Evolutionary conservation across 192 early-diverging fungal species (phyloP).

Genomic region (Phycomyces blakesleeanus): DNA sequence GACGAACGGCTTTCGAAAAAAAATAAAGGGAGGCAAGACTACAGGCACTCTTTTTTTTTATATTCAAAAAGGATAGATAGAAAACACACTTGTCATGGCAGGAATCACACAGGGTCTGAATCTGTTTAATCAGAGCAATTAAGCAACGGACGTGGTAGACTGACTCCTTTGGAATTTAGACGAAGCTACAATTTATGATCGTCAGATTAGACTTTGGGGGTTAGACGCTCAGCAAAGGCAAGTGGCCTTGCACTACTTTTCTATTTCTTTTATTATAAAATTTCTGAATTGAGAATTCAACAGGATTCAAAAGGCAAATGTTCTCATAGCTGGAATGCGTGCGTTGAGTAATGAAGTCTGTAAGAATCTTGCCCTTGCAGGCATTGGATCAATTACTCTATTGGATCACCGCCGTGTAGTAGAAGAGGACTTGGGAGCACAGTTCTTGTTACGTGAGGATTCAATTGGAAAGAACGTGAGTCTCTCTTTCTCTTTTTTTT

Average conservation of each 20-base stretch:
- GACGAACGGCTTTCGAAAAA: too few relatives aligned
- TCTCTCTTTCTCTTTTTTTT: slow-evolving; percentile 15
- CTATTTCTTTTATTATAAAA: slow-evolving; percentile 11
- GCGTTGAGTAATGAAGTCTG: slow-evolving; percentile 79
- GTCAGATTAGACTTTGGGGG: slow-evolving; percentile 97
- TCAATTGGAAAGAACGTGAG: slow-evolving; percentile 75
- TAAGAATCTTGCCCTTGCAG: slow-evolving; percentile 92
- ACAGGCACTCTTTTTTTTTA: neutral
- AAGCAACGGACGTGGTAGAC: neutral
- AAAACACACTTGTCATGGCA: neutral
- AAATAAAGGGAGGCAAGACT: too few relatives aligned
- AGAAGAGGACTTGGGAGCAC: slow-evolving; percentile 65
- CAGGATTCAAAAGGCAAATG: slow-evolving; percentile 76
- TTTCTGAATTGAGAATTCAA: neutral
- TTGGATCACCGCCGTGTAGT: slow-evolving; percentile 57
- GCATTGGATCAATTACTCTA: slow-evolving; percentile 73
- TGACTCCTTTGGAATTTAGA: slow-evolving; percentile 41
- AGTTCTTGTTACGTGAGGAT: slow-evolving; percentile 61
- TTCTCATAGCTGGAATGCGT: slow-evolving; percentile 70
- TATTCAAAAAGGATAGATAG: neutral
- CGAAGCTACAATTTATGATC: slow-evolving; percentile 91
- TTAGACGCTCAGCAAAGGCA: slow-evolving; percentile 85
- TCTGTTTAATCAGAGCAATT: neutral
- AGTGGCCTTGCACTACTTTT: neutral
- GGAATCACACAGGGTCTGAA: neutral